phyloP scores from a whole-genome alignment of 2,329 filamentous ascomycete species.

The Penicillium capsulatum region DNA sequence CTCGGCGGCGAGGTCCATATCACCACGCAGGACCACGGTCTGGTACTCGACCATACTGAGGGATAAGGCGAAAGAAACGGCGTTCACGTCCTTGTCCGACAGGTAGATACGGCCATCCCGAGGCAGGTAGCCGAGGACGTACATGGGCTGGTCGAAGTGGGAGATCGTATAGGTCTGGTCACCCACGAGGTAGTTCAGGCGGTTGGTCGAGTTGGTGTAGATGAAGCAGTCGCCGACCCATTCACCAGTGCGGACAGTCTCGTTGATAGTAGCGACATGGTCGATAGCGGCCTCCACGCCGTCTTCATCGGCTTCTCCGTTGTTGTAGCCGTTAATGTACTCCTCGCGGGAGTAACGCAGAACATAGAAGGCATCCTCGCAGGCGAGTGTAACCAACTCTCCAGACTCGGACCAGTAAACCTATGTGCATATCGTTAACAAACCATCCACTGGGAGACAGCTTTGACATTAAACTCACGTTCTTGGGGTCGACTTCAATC shows the following conservation, averaged over 20 bases:
- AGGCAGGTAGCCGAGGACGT: constrained; percentile 90
- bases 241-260: constrained; percentile 87
- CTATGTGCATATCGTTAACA: constrained; percentile 37
- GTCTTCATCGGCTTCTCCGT: constrained; percentile 78
- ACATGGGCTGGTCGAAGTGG: constrained; percentile 94
- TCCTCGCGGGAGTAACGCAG: constrained; percentile 85
- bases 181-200: constrained; percentile 94
- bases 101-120: constrained; percentile 94
- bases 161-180: constrained; percentile 97
- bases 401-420: constrained; percentile 98
- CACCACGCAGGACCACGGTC: constrained; percentile 86
- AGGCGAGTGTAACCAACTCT: constrained; percentile 86
- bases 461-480: constrained; percentile 40
- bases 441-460: not conserved
- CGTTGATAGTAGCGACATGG: constrained; percentile 90
- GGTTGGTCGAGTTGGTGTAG: constrained; percentile 95
- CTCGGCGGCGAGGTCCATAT: constrained; percentile 86
- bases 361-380: constrained; percentile 93
- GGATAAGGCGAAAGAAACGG: constrained; percentile 86
- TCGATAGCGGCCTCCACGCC: constrained; percentile 96
- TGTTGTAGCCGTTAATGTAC: constrained; percentile 77
- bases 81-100: constrained; percentile 88
- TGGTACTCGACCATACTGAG: constrained; percentile 95
- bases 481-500: constrained; percentile 73
- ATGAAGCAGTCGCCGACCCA: constrained; percentile 99